These are phyloP conservation scores for Linderniella brevidens DNA, from an alignment of 257 asterid genomes.

Conservation along the genomic window DNA sequence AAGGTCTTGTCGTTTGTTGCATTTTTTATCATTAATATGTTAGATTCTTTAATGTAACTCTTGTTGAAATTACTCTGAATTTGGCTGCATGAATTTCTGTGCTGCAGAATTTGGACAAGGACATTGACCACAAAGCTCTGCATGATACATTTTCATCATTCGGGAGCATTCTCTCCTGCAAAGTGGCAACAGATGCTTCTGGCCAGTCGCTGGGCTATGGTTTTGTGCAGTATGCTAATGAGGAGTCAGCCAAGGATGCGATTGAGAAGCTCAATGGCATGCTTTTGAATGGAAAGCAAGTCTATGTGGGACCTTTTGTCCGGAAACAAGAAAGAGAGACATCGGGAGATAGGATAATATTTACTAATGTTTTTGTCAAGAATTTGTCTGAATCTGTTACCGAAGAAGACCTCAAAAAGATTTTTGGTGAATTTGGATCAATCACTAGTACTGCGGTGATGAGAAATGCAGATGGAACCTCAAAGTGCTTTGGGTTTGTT, in stretches of 20 bases:
- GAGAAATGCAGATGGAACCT: slow-evolving; percentile 41
- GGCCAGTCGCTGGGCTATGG: slow-evolving; percentile 41
- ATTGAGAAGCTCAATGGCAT: slow-evolving; percentile 37
- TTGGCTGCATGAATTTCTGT: not conserved
- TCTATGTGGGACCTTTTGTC: slow-evolving; percentile 35
- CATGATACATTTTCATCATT: slow-evolving; percentile 38
- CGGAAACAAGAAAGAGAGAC: slow-evolving; percentile 36
- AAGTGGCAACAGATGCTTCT: slow-evolving; percentile 33
- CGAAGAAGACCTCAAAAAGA: slow-evolving; percentile 30
- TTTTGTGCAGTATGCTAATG: slow-evolving; percentile 39
- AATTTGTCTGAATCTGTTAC: slow-evolving; percentile 31
- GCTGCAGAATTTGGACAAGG: slow-evolving; percentile 39
- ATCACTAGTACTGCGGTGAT: slow-evolving; percentile 45
- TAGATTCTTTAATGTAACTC: not conserved
- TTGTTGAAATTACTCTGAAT: too few relatives aligned
- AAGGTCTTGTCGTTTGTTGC: slow-evolving; percentile 7
- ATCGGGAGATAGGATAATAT: slow-evolving; percentile 13
- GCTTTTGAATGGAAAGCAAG: slow-evolving; percentile 39
- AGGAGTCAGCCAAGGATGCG: slow-evolving; percentile 38
- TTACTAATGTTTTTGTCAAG: slow-evolving; percentile 44
- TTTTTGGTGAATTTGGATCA: slow-evolving; percentile 32
- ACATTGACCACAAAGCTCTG: slow-evolving; percentile 39
- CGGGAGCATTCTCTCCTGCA: slow-evolving; percentile 47
- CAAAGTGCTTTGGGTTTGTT: slow-evolving; percentile 20
- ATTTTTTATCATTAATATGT: not conserved